Base-by-base conservation (phyloP, 306 rosid genomes). In the Cercis canadensis region DNA sequence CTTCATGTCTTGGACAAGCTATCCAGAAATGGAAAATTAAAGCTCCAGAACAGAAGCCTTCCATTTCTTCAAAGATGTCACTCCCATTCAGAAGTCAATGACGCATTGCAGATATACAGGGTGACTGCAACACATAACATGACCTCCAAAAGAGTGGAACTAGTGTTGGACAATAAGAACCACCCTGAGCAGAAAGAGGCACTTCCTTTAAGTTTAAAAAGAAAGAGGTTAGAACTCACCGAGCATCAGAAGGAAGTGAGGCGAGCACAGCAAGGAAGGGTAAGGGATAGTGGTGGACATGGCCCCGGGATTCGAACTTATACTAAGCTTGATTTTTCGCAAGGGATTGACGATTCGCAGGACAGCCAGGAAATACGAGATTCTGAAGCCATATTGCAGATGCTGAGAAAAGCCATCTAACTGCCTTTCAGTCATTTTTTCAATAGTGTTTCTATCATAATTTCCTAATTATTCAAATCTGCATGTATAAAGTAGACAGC, bases 161-260 rank as follows among this genome's bases (percentile, higher is more conserved):
- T 84, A 54, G 37, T 82, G 61, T 64, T 71, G 49, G 87, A 78
- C 58, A 16, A 15, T 16, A n/a, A 4, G 53, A 73, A 73, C 39
- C 51, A 61, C 2, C 36, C 39, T 24, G 53, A 74, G 72, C 79
- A 74, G 7, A 61, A 59, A 57, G 81, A 72, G 33, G 63, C 46
- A 16, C 67, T 67, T 11, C 57, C 72, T 37, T 60, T 58, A 11
- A 76, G 74, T 68, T 54, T 65, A 47, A 90, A 81, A 75, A 87
- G 79, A 65, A 92, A 80, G 81, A 83, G 82, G 79, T 51, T 77
- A 6, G 92, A 90, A 62, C 55, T 85, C 51, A 92, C 97, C 0
- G 89, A 90, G 73, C 97, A 84, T 87, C 92, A 92, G 61, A 88
- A 76, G 87, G 97, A 93, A 80, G 92, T 88, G 4, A 73, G 85